phyloP scores from a whole-genome alignment of 768 basidiomycete species.

The Cystofilobasidium capitatum region DNA sequence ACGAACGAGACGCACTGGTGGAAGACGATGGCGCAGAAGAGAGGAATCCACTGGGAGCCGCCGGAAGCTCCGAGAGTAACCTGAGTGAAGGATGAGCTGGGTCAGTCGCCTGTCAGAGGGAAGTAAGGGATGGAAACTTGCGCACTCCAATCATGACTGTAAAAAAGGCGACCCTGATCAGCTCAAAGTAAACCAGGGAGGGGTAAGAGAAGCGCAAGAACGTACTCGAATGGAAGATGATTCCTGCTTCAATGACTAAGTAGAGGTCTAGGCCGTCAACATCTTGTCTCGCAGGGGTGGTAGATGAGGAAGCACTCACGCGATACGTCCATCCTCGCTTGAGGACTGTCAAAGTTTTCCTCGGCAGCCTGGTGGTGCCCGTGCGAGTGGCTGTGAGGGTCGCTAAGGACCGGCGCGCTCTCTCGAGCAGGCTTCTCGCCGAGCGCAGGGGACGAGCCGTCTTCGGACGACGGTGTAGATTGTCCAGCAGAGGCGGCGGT shows the following conservation, averaged over 20 bases:
- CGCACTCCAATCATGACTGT: slow-evolving; percentile 39
- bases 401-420: not conserved
- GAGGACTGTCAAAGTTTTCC: slow-evolving; percentile 29
- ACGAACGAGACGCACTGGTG: slow-evolving; percentile 29
- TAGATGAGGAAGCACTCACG: slow-evolving; percentile 1
- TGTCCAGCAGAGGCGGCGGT: not conserved
- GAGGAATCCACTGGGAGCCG: slow-evolving; percentile 37
- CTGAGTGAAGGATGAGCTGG: not conserved
- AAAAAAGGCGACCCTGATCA: too few species aligned
- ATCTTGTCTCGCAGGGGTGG: not conserved
- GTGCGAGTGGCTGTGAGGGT: slow-evolving; percentile 5
- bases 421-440: not conserved
- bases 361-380: slow-evolving; percentile 29
- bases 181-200: too few species aligned
- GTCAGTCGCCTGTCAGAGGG: not conserved
- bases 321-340: slow-evolving; percentile 34
- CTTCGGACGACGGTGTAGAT: not conserved
- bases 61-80: slow-evolving; percentile 34
- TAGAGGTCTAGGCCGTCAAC: not conserved
- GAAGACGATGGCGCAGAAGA: slow-evolving; percentile 37
- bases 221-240: slow-evolving; percentile 36
- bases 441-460: not conserved
- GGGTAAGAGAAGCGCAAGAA: too few species aligned
- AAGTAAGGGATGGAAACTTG: not conserved
- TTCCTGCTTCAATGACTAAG: slow-evolving; percentile 30